A percentile compares a stretch with the other conserved stretches of the same genome.
Evolutionary conservation across 805 yeast species (phyloP).

Genomic region (Phaffomyces opuntiae): DNA sequence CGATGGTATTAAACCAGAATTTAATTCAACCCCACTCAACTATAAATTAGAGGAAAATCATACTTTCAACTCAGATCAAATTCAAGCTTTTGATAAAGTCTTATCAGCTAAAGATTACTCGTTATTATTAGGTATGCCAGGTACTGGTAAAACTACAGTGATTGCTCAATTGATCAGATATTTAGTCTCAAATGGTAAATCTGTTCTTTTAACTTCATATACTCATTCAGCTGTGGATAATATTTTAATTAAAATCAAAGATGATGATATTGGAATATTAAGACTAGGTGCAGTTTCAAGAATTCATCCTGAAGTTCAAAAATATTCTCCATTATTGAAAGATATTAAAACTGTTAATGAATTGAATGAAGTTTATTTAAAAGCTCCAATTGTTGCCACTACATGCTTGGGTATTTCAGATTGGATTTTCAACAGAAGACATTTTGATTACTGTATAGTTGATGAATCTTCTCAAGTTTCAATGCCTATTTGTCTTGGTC

Average conservation of each 20-base stretch:
- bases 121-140: constrained; percentile 93
- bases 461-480: constrained; percentile 98
- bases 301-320: constrained; percentile 55
- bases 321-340: constrained; percentile 42
- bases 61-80: constrained; percentile 64
- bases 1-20: constrained; percentile 25
- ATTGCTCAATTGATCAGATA: constrained; percentile 67
- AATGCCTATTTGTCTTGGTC: constrained; percentile 86
- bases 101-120: constrained; percentile 67
- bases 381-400: constrained; percentile 74
- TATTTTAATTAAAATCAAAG: constrained; percentile 64
- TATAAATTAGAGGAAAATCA: constrained; percentile 12
- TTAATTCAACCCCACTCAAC: constrained; percentile 18
- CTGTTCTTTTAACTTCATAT: constrained; percentile 74
- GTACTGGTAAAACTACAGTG: constrained; percentile 92
- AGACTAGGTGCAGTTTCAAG: constrained; percentile 58
- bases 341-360: constrained; percentile 36
- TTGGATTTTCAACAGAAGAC: constrained; percentile 45
- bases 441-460: constrained; percentile 86
- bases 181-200: constrained; percentile 52
- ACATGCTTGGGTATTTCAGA: constrained; percentile 78
- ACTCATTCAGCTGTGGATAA: constrained; percentile 97
- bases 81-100: constrained; percentile 57
- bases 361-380: constrained; percentile 39
- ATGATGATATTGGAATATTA: constrained; percentile 42